phyloP scores from a whole-genome alignment of 352 stramenopile genomes.

The Phytophthora sojae region DNA sequence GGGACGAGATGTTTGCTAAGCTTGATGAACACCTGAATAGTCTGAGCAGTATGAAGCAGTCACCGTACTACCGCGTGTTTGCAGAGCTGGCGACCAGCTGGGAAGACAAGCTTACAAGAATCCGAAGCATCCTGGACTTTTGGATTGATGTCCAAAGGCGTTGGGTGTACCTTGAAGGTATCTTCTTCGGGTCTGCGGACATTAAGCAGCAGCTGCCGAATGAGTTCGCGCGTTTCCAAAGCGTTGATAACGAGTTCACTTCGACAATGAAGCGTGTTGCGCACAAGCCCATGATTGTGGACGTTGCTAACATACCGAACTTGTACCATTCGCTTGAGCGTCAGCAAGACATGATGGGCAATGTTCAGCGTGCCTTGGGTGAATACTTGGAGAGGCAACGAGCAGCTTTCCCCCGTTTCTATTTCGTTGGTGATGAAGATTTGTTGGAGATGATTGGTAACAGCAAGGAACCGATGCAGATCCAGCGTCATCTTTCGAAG shows the following conservation, averaged over 20 bases:
- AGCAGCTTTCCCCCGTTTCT: slow-evolving; percentile 98
- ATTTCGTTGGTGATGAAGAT: slow-evolving; percentile 99
- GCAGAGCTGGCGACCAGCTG: slow-evolving; percentile 97
- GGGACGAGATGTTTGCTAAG: slow-evolving; percentile 99
- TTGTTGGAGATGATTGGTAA: slow-evolving; percentile 99
- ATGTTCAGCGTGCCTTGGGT: slow-evolving; percentile 99
- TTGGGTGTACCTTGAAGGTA: slow-evolving; percentile 99
- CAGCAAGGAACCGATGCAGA: slow-evolving; percentile 97
- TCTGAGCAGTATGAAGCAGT: slow-evolving; percentile 99
- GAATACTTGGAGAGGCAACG: slow-evolving; percentile 99
- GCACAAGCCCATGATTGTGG: slow-evolving; percentile 97
- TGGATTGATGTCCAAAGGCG: slow-evolving; percentile 99
- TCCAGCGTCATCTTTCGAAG: slow-evolving; percentile 97
- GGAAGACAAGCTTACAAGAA: slow-evolving; percentile 98
- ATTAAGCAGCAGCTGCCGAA: slow-evolving; percentile 99
- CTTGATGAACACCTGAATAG: slow-evolving; percentile 99
- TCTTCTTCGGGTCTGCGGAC: slow-evolving; percentile 98
- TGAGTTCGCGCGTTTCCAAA: slow-evolving; percentile 98
- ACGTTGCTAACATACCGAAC: slow-evolving; percentile 92
- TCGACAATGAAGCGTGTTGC: slow-evolving; percentile 98
- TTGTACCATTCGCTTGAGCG: slow-evolving; percentile 94
- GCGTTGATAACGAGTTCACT: slow-evolving; percentile 99
- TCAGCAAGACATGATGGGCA: slow-evolving; percentile 97
- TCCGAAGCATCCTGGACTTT: slow-evolving; percentile 97
- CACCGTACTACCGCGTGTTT: slow-evolving; percentile 99